phyloP scores from a whole-genome alignment of 805 yeast genomes.

The Candida hispaniensis region DNA sequence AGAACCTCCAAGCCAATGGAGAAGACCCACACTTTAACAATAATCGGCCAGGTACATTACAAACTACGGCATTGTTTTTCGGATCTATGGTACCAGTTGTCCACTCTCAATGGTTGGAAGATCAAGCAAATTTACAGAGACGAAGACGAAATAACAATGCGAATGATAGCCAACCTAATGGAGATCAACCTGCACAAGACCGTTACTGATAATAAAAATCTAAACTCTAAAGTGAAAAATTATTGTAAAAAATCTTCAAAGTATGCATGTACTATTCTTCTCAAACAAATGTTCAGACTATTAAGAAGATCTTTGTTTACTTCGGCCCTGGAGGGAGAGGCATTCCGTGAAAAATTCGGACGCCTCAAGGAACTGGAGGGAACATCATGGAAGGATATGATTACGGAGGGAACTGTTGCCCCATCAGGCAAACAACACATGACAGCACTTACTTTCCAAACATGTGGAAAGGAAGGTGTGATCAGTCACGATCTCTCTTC shows the following conservation, averaged over 20 bases:
- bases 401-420: conserved; percentile 4
- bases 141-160: conserved; percentile 4
- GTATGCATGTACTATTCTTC: too few species aligned
- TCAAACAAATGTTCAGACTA: too few species aligned
- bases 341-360: too few species aligned
- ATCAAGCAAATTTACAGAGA: conserved; percentile 13
- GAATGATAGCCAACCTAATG: conserved; percentile 1
- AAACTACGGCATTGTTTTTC: conserved; percentile 11
- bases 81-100: conserved; percentile 14
- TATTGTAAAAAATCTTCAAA: too few species aligned
- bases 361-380: too few species aligned
- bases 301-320: too few species aligned
- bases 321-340: too few species aligned
- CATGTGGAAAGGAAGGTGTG: conserved; percentile 3
- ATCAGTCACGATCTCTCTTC: conserved; percentile 4
- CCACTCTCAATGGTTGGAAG: conserved; percentile 12
- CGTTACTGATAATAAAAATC: too few species aligned
- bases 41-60: conserved; percentile 4
- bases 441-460: conserved; percentile 14
- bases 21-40: conserved; percentile 9
- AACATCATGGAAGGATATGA: conserved; percentile 14
- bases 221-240: too few species aligned
- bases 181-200: too few species aligned
- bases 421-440: conserved; percentile 12
- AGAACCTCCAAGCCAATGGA: background rate